Percentiles rank a stretch among this genome's conserved stretches.
Conservation (phyloP, 495 filamentous ascomycete genomes). For the Aspergillus ostianus region DNA sequence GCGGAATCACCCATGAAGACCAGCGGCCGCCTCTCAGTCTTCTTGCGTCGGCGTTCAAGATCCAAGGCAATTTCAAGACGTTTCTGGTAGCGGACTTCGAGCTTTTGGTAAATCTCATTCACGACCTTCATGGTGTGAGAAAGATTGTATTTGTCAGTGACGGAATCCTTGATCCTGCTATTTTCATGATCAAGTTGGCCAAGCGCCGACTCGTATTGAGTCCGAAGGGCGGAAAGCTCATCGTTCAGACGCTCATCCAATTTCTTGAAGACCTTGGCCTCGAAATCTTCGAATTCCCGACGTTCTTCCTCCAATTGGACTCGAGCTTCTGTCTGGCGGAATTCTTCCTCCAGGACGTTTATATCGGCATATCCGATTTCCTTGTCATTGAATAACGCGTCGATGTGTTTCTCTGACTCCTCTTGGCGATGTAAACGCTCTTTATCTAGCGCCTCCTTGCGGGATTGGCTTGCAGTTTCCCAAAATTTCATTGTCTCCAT, state of each 20-base stretch:
- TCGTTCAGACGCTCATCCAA: slow-evolving; percentile 51
- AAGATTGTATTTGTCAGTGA: slow-evolving; percentile 33
- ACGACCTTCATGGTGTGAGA: slow-evolving; percentile 47
- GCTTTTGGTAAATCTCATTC: slow-evolving; percentile 46
- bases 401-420: slow-evolving; percentile 52
- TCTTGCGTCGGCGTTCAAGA: slow-evolving; percentile 52
- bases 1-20: slow-evolving; percentile 51
- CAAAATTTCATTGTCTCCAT: slow-evolving; percentile 41
- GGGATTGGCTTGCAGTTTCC: slow-evolving; percentile 43
- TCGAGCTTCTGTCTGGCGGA: slow-evolving; percentile 53
- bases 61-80: slow-evolving; percentile 51
- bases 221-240: slow-evolving; percentile 51
- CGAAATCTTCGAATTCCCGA: slow-evolving; percentile 52
- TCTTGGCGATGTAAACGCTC: slow-evolving; percentile 52
- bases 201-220: slow-evolving; percentile 47
- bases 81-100: slow-evolving; percentile 51
- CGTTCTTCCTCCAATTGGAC: slow-evolving; percentile 55
- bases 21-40: slow-evolving; percentile 48
- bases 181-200: slow-evolving; percentile 43
- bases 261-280: slow-evolving; percentile 50
- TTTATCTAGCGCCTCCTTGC: slow-evolving; percentile 44
- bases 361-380: slow-evolving; percentile 64
- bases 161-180: slow-evolving; percentile 34
- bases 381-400: slow-evolving; percentile 57
- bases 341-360: slow-evolving; percentile 57